These are phyloP conservation scores for Giardia duodenalis DNA, from an alignment of 208 protist species.

Conservation along the genomic window DNA sequence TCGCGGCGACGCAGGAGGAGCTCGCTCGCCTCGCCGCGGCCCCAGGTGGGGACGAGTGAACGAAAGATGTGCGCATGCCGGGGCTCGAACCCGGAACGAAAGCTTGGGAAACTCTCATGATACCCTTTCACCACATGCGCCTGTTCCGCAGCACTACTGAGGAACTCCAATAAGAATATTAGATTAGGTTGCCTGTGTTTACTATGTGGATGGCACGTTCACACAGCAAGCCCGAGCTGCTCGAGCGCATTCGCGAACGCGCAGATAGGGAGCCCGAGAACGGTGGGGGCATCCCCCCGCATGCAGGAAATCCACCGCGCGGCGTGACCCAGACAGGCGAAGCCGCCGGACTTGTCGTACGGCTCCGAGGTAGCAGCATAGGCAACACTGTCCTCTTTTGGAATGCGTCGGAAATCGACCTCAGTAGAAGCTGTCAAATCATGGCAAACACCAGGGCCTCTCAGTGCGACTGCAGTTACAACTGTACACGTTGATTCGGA, in stretches of 20 bases:
- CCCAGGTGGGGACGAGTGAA: not conserved
- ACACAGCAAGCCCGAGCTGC: too few relatives aligned
- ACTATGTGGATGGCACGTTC: too few relatives aligned
- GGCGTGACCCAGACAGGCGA: not conserved
- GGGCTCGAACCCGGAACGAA: not conserved
- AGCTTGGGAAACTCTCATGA: not conserved
- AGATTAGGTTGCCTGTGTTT: too few relatives aligned
- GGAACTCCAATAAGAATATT: too few relatives aligned
- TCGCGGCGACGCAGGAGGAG: not conserved
- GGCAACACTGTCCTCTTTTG: not conserved
- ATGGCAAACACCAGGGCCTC: not conserved
- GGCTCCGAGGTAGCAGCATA: not conserved
- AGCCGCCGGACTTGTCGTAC: not conserved
- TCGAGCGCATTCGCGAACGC: too few relatives aligned
- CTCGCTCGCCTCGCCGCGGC: not conserved
- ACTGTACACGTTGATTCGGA: not conserved
- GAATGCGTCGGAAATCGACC: not conserved
- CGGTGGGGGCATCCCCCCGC: not conserved
- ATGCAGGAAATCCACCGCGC: not conserved
- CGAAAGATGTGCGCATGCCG: not conserved
- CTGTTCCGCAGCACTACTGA: too few relatives aligned
- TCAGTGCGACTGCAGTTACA: not conserved
- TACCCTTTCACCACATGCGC: constrained; percentile 8
- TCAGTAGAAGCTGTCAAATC: not conserved
- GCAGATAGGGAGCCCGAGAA: not conserved